Evolutionary conservation across 495 filamentous ascomycete species (phyloP), one percentile per base, ranked within the genome.

Genomic region (Penicillium canariense): DNA sequence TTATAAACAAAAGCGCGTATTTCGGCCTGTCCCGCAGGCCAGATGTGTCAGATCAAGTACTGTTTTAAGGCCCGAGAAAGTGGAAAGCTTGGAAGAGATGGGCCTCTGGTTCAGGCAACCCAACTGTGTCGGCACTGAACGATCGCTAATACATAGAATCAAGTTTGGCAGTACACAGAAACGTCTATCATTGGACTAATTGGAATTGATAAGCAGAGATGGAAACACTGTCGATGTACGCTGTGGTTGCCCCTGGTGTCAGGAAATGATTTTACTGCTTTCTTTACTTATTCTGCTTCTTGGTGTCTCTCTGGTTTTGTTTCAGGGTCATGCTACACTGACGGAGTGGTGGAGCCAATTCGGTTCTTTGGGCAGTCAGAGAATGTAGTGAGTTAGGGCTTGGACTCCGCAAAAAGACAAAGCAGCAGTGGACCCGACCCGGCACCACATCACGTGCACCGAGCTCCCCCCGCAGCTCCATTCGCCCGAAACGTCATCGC

Each of bases 401-500:
- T n/a, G n/a, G n/a, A n/a, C n/a, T n/a, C n/a, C n/a, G n/a, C n/a
- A n/a, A n/a, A n/a, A n/a, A n/a, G n/a, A n/a, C n/a, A n/a, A n/a
- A n/a, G n/a, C n/a, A n/a, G n/a, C n/a, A n/a, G n/a, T n/a, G n/a
- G n/a, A n/a, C n/a, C n/a, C n/a, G n/a, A n/a, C n/a, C n/a, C n/a
- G n/a, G n/a, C n/a, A n/a, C n/a, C n/a, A n/a, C n/a, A n/a, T 46
- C 43, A 46, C 43, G 43, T 46, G 43, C 14, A 34, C 31, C 31
- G 9, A 34, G 9, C 11, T 18, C 43, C 23, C 43, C n/a, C n/a
- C 43, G 26, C 27, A 55, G 46, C 60, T 74, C 72, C 72, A 59
- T 74, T 75, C 69, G 71, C 40, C 72, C 72, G 72, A 72, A 60
- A 68, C 59, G 67, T 69, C 68, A 69, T 67, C 58, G 47, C 9